Conservation (phyloP, 495 filamentous ascomycete genomes). For the Geopyxis carbonaria region DNA sequence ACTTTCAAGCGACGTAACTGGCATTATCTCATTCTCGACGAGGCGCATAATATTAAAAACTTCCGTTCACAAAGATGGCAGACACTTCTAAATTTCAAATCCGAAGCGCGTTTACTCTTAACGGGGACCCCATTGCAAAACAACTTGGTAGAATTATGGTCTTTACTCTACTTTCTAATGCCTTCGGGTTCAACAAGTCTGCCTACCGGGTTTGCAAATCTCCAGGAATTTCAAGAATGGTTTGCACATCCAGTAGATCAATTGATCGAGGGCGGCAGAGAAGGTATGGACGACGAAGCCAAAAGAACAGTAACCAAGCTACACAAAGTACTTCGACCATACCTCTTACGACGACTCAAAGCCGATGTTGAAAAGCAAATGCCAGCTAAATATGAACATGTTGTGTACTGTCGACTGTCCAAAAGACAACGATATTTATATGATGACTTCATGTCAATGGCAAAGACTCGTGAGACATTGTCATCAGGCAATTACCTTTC, state of each 20-base stretch:
- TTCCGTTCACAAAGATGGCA: constrained; percentile 97
- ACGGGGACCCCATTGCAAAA: constrained; percentile 97
- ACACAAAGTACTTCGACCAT: constrained; percentile 82
- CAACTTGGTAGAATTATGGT: constrained; percentile 93
- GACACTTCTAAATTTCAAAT: constrained; percentile 77
- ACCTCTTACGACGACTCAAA: constrained; percentile 81
- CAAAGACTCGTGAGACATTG: constrained; percentile 72
- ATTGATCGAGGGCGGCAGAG: constrained; percentile 83
- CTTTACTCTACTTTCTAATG: constrained; percentile 87
- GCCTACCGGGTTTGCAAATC: constrained; percentile 70
- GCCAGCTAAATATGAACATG: constrained; percentile 93
- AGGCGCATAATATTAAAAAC: constrained; percentile 99
- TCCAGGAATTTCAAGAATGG: constrained; percentile 85
- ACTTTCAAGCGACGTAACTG: constrained; percentile 86
- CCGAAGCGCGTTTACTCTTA: constrained; percentile 66
- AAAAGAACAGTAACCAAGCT: constrained; percentile 76
- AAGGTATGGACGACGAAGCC: constrained; percentile 83
- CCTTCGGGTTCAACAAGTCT: constrained; percentile 62
- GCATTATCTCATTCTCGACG: constrained; percentile 98
- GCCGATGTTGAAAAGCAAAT: constrained; percentile 99
- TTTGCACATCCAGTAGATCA: constrained; percentile 85
- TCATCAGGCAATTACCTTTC: constrained; percentile 93
- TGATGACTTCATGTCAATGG: constrained; percentile 89
- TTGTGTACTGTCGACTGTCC: constrained; percentile 84
- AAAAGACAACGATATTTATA: constrained; percentile 91